Percentiles rank a stretch among this genome's conserved stretches.
These are phyloP conservation scores for Mycena crocata DNA, from an alignment of 768 basidiomycete species.

Conservation along the genomic window DNA sequence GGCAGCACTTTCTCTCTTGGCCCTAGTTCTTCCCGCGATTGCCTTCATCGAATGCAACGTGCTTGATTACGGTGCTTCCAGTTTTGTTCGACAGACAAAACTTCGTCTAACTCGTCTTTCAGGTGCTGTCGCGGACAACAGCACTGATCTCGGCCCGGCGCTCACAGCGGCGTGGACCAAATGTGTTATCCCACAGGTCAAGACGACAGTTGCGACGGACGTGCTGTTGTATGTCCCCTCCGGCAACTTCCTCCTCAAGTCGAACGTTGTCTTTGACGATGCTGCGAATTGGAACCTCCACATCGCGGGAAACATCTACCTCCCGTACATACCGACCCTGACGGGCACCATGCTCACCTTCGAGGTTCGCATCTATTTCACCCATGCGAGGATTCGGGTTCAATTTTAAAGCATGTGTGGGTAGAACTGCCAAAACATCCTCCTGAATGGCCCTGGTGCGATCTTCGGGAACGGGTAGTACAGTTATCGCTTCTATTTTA, in stretches of 20 bases:
- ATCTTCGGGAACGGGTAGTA: slow-evolving; percentile 39
- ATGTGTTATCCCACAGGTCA: slow-evolving; percentile 37
- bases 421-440: slow-evolving; percentile 36
- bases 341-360: slow-evolving; percentile 41
- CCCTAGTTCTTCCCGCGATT: slow-evolving; percentile 9
- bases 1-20: slow-evolving; percentile 12
- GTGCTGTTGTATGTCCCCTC: slow-evolving; percentile 38
- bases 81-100: too few species aligned
- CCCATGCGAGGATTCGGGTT: neutral
- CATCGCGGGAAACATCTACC: slow-evolving; percentile 36
- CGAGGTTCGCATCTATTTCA: slow-evolving; percentile 21
- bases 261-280: slow-evolving; percentile 35
- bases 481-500: neutral
- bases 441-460: slow-evolving; percentile 36
- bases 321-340: slow-evolving; percentile 34
- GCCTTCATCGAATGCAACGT: slow-evolving; percentile 40
- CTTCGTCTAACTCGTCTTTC: too few species aligned
- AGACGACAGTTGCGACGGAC: slow-evolving; percentile 30
- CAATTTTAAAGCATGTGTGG: neutral
- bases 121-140: slow-evolving; percentile 18
- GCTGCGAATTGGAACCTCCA: slow-evolving; percentile 39
- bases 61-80: slow-evolving; percentile 38
- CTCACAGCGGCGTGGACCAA: slow-evolving; percentile 35
- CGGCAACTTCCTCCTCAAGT: slow-evolving; percentile 36
- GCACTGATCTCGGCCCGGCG: slow-evolving; percentile 41